Conservation (phyloP, 2,329 filamentous ascomycete genomes). For the Didymella pomorum region DNA sequence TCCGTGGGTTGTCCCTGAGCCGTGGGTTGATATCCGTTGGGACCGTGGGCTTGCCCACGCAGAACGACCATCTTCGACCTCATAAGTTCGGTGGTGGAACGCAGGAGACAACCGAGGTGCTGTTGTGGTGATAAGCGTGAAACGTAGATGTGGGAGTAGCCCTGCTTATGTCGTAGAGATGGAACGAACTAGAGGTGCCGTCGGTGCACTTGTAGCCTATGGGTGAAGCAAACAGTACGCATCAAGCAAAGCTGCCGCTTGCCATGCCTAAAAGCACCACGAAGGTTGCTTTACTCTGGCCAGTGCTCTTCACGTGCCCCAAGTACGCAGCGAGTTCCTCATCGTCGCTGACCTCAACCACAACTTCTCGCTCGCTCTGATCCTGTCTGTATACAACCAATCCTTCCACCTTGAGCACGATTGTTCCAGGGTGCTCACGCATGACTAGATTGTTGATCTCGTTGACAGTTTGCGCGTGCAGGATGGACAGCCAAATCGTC, state of each 20-base stretch:
- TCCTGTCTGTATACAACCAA: constrained; percentile 60
- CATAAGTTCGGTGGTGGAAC: not conserved
- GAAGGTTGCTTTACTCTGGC: constrained; percentile 64
- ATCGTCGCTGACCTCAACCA: constrained; percentile 72
- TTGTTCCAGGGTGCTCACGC: constrained; percentile 66
- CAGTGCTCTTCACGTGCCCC: constrained; percentile 61
- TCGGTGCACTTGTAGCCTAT: not conserved
- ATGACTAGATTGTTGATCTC: constrained; percentile 70
- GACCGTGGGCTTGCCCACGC: not conserved
- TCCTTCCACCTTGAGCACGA: constrained; percentile 70
- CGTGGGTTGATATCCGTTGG: not conserved
- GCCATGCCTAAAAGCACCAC: constrained; percentile 46
- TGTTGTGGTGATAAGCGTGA: not conserved
- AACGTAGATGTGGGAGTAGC: not conserved
- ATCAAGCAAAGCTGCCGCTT: constrained; percentile 18
- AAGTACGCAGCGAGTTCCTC: constrained; percentile 77
- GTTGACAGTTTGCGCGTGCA: constrained; percentile 65
- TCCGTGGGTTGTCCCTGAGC: not conserved
- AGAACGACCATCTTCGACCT: not conserved
- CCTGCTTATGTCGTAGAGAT: not conserved
- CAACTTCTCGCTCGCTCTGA: constrained; percentile 63
- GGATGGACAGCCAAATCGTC: constrained; percentile 70
- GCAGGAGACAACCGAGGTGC: not conserved
- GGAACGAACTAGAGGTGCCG: not conserved
- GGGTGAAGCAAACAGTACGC: not conserved